Evolutionary conservation across 495 filamentous ascomycete genomes (phyloP).

Genomic region (Sordaria brevicollis): DNA sequence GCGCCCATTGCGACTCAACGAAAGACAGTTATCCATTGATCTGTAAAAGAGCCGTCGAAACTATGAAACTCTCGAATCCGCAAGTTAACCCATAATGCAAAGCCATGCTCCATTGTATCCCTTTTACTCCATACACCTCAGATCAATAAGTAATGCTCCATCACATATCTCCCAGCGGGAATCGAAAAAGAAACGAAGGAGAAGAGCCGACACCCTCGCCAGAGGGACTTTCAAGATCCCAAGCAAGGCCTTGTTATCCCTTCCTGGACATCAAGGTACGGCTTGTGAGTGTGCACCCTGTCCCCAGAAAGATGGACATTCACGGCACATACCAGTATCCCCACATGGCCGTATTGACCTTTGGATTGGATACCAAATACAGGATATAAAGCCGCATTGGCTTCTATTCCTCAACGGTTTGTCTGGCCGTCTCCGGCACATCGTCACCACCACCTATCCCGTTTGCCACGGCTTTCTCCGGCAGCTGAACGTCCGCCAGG

Average conservation of each 20-base stretch:
- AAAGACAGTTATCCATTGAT: not conserved
- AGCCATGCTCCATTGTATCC: not conserved
- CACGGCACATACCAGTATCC: not conserved
- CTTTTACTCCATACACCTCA: not conserved
- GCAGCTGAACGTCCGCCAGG: slow-evolving; percentile 20
- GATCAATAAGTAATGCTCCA: not conserved
- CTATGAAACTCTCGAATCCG: not conserved
- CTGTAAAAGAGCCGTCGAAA: not conserved
- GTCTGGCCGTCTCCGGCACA: not conserved
- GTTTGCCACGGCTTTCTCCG: not conserved
- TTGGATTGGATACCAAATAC: not conserved
- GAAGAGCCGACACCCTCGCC: not conserved
- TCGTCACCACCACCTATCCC: not conserved
- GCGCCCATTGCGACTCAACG: not conserved
- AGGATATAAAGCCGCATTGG: not conserved
- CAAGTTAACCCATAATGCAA: not conserved
- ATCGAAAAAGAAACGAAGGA: not conserved
- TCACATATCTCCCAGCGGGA: not conserved
- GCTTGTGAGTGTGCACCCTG: not conserved
- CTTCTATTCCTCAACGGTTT: not conserved
- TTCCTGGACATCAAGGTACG: not conserved
- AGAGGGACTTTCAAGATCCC: not conserved
- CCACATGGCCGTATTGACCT: too few relatives aligned
- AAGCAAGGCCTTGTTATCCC: not conserved
- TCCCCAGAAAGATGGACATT: not conserved